Conservation (phyloP, 1,284 basidiomycete genomes). For the Malassezia arunalokei region DNA sequence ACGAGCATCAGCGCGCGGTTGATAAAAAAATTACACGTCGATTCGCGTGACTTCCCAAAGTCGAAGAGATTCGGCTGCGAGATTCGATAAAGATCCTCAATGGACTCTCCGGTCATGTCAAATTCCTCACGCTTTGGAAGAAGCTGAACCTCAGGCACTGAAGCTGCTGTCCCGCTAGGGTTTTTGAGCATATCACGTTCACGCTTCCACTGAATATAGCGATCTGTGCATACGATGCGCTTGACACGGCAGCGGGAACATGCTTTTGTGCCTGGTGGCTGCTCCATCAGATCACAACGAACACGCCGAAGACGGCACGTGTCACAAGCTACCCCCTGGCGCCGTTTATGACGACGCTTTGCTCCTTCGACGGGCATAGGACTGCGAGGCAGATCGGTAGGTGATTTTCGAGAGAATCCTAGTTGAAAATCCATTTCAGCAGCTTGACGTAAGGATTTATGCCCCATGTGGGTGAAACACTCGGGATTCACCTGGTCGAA, state of each 20-base stretch:
- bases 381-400: too few relatives aligned
- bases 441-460: background rate
- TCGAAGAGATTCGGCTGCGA: slow-evolving; percentile 15
- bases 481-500: slow-evolving; percentile 8
- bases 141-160: slow-evolving; percentile 9
- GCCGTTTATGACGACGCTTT: slow-evolving; percentile 32
- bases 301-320: slow-evolving; percentile 40
- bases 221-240: slow-evolving; percentile 39
- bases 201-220: slow-evolving; percentile 37
- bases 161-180: background rate
- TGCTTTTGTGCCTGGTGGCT: slow-evolving; percentile 29
- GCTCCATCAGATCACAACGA: slow-evolving; percentile 38
- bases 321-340: slow-evolving; percentile 44
- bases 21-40: slow-evolving; percentile 31
- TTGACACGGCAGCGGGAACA: slow-evolving; percentile 43
- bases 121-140: slow-evolving; percentile 8
- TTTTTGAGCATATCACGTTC: slow-evolving; percentile 8
- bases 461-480: slow-evolving; percentile 5
- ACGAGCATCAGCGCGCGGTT: slow-evolving; percentile 31
- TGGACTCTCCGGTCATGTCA: background rate
- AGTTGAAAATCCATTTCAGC: slow-evolving; percentile 1
- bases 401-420: background rate
- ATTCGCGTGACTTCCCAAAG: slow-evolving; percentile 28
- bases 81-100: background rate
- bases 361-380: background rate